These are phyloP conservation scores for Wickerhamomyces xylosicus DNA, from an alignment of 805 yeast genomes.

Conservation along the genomic window DNA sequence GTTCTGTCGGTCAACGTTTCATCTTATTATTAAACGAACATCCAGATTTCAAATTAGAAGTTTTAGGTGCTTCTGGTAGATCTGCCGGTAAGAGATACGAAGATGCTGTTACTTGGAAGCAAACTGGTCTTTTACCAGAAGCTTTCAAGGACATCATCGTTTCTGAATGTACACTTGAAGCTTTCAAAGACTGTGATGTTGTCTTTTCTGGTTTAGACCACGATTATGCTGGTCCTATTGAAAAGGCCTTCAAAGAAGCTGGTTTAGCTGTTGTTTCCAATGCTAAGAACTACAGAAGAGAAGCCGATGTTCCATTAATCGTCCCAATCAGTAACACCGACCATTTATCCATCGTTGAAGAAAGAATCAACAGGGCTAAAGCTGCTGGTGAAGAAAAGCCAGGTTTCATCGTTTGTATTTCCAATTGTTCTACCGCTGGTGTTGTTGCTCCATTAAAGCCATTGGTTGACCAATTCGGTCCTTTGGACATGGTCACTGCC, in stretches of 20 bases:
- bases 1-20: slow-evolving; percentile 95
- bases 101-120: slow-evolving; percentile 92
- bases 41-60: slow-evolving; percentile 80
- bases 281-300: slow-evolving; percentile 94
- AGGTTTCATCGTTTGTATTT: slow-evolving; percentile 89
- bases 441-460: slow-evolving; percentile 95
- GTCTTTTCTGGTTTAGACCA: slow-evolving; percentile 93
- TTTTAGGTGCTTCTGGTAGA: slow-evolving; percentile 85
- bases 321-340: slow-evolving; percentile 95
- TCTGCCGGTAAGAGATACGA: slow-evolving; percentile 85
- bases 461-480: slow-evolving; percentile 83
- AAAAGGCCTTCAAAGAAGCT: slow-evolving; percentile 68
- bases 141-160: slow-evolving; percentile 54
- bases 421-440: slow-evolving; percentile 98
- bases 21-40: slow-evolving; percentile 75
- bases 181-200: slow-evolving; percentile 82
- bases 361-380: slow-evolving; percentile 43
- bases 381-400: slow-evolving; percentile 45
- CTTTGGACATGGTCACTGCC: slow-evolving; percentile 75
- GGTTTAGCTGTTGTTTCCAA: slow-evolving; percentile 86
- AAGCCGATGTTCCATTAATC: slow-evolving; percentile 75
- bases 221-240: slow-evolving; percentile 88
- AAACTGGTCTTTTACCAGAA: slow-evolving; percentile 72
- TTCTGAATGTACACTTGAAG: slow-evolving; percentile 64
- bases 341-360: slow-evolving; percentile 67